phyloP scores from a whole-genome alignment of 2,329 filamentous ascomycete genomes.

The Ustulina deusta region DNA sequence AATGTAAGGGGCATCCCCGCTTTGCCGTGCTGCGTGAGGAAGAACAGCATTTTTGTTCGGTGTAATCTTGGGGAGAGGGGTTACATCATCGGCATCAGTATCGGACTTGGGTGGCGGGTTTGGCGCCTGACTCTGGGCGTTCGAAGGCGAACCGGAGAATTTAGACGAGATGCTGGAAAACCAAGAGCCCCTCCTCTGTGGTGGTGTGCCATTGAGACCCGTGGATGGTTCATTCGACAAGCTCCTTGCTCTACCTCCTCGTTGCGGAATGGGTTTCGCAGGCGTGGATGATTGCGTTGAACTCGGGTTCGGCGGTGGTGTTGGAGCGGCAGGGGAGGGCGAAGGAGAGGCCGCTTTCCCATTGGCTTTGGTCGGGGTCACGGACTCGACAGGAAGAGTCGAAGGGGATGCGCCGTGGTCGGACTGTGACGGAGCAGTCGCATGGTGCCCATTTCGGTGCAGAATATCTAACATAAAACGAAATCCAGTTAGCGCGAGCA shows the following conservation, averaged over 20 bases:
- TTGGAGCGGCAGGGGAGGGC: constrained; percentile 35
- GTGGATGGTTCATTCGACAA: constrained; percentile 48
- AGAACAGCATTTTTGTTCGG: constrained; percentile 70
- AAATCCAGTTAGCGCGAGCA: constrained; percentile 36
- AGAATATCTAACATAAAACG: constrained; percentile 44
- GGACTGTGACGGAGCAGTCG: constrained; percentile 43
- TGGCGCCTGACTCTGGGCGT: constrained; percentile 38
- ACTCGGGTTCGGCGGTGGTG: constrained; percentile 36
- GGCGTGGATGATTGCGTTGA: constrained; percentile 36
- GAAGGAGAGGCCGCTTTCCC: constrained; percentile 42
- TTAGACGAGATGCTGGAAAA: constrained; percentile 93
- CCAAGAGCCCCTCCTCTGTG: constrained; percentile 81
- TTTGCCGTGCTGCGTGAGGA: constrained; percentile 65
- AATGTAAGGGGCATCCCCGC: constrained; percentile 75
- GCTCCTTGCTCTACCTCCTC: constrained; percentile 50
- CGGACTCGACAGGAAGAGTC: constrained; percentile 38
- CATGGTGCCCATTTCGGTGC: constrained; percentile 40
- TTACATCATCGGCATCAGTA: constrained; percentile 52
- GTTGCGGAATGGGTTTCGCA: constrained; percentile 50
- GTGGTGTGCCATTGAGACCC: constrained; percentile 50
- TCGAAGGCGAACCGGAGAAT: constrained; percentile 74
- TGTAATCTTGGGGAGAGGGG: constrained; percentile 61
- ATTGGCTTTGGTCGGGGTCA: constrained; percentile 45
- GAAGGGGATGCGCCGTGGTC: constrained; percentile 40
- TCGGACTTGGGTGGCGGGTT: constrained; percentile 43